Conservation (phyloP, 805 yeast genomes). For the Ogataea trehalophila region DNA sequence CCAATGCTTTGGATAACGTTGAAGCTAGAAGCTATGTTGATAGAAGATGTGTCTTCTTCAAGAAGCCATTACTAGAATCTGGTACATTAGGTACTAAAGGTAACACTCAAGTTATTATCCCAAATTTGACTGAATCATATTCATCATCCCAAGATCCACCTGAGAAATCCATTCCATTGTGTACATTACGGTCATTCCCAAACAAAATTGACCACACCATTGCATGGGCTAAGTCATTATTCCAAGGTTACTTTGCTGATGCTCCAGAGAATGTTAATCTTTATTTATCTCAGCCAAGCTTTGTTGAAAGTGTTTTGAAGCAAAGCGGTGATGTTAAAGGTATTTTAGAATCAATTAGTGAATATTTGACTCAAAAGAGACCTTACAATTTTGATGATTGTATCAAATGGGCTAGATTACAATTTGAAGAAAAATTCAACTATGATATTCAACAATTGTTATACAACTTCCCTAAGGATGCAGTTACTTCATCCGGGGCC, state of each 20-base stretch:
- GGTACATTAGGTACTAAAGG: constrained; percentile 99
- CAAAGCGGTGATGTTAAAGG: constrained; percentile 91
- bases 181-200: constrained; percentile 97
- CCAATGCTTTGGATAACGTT: constrained; percentile 95
- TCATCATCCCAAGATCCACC: constrained; percentile 98
- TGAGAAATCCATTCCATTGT: constrained; percentile 93
- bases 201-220: constrained; percentile 97
- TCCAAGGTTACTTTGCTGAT: constrained; percentile 87
- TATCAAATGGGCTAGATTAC: constrained; percentile 88
- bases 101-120: constrained; percentile 94
- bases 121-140: constrained; percentile 90
- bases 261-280: constrained; percentile 91
- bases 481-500: constrained; percentile 82
- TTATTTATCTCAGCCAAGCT: constrained; percentile 87
- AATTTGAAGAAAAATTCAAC: constrained; percentile 80
- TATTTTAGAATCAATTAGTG: constrained; percentile 73
- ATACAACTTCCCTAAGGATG: constrained; percentile 93
- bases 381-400: constrained; percentile 93
- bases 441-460: constrained; percentile 86
- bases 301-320: constrained; percentile 84
- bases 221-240: constrained; percentile 97
- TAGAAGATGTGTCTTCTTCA: constrained; percentile 90
- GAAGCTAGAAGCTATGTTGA: constrained; percentile 98
- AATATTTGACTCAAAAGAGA: constrained; percentile 62
- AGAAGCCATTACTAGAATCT: constrained; percentile 86